Evolutionary conservation across 2,329 filamentous ascomycete species (phyloP).

Genomic region (Calonectria pseudoreteaudii): DNA sequence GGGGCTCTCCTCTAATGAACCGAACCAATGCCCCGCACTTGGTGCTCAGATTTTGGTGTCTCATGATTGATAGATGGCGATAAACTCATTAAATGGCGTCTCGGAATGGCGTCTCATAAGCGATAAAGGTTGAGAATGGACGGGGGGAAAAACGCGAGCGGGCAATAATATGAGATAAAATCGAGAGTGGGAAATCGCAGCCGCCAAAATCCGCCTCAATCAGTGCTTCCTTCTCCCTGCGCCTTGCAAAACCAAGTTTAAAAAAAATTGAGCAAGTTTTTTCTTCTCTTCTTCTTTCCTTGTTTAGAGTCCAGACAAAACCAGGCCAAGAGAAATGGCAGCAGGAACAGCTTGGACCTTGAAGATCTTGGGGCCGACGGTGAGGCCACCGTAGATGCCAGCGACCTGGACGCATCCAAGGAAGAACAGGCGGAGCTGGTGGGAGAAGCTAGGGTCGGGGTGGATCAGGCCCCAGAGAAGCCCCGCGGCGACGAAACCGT

Average conservation of each 20-base stretch:
- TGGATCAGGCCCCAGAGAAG: constrained; percentile 61
- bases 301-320: constrained; percentile 43
- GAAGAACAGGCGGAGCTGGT: constrained; percentile 62
- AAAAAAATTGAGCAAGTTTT: not conserved
- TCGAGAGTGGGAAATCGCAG: not conserved
- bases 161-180: not conserved
- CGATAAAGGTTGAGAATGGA: not conserved
- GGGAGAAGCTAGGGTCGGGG: constrained; percentile 54
- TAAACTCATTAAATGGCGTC: not conserved
- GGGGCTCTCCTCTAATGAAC: not conserved
- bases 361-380: constrained; percentile 55
- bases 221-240: not conserved
- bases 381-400: constrained; percentile 58
- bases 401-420: constrained; percentile 58
- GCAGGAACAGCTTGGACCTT: constrained; percentile 54
- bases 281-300: too few species aligned
- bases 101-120: not conserved
- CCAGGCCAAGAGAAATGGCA: constrained; percentile 43
- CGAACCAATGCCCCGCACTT: not conserved
- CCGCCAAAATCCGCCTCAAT: not conserved
- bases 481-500: constrained; percentile 64
- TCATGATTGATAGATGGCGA: not conserved
- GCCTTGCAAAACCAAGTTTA: not conserved
- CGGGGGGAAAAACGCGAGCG: not conserved
- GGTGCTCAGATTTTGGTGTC: not conserved